These are phyloP conservation scores for Odonthalia washingtoniensis DNA, from an alignment of 31 red algal species.

Conservation along the genomic window DNA sequence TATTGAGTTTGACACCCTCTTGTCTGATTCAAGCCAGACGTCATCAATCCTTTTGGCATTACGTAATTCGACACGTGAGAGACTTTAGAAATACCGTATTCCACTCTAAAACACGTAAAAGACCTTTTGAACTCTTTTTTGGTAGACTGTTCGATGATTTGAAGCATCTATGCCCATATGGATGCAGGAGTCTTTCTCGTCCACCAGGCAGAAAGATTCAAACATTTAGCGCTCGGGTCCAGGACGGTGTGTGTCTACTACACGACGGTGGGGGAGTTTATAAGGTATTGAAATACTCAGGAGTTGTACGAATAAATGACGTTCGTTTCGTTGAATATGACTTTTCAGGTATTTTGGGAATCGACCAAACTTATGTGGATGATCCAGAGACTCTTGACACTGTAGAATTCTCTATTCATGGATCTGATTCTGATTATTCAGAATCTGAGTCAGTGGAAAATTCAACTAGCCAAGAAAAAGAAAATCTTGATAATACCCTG, in stretches of 20 bases:
- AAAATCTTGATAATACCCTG: too few relatives aligned
- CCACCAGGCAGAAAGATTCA: not conserved
- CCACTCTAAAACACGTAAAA: not conserved
- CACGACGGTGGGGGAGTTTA: slow-evolving; percentile 34
- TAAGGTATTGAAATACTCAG: not conserved
- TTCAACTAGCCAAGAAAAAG: too few relatives aligned
- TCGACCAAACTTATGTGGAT: too few relatives aligned
- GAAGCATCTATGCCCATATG: slow-evolving; percentile 11
- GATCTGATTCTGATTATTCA: too few relatives aligned
- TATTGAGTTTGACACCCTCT: not conserved
- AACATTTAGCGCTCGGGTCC: not conserved
- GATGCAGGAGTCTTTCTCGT: slow-evolving; percentile 21
- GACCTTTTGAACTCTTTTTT: not conserved
- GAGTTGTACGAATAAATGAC: slow-evolving; percentile 6
- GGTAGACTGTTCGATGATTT: not conserved
- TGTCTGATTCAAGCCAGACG: slow-evolving; percentile 13
- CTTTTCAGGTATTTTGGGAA: slow-evolving; percentile 7
- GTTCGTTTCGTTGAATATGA: slow-evolving; percentile 22
- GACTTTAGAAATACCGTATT: not conserved
- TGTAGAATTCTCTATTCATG: too few relatives aligned
- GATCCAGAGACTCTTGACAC: too few relatives aligned
- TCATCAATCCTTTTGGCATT: not conserved
- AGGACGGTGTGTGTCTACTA: not conserved
- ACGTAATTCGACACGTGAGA: slow-evolving; percentile 20
- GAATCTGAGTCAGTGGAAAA: too few relatives aligned